Base-by-base conservation (phyloP, 352 stramenopile genomes). In the Pythium grandisporangium region DNA sequence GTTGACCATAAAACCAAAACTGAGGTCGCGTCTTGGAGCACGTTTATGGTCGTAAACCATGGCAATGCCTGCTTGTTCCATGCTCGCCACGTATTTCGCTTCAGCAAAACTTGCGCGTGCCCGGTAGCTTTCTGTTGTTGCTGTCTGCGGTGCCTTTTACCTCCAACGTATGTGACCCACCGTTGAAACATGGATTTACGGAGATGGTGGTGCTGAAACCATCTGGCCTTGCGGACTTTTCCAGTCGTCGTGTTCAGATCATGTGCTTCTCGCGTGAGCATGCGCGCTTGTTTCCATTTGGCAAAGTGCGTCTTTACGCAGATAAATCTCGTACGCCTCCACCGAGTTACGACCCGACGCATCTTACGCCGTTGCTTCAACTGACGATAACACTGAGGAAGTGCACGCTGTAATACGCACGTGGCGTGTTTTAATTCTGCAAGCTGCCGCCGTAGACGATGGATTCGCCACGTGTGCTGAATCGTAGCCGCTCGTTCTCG, bases 141-240 rank as follows among this genome's bases (percentile, higher is more conserved):
- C 20, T 11, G 12, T 13, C 16, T 21, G 8, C 12, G 11, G 17
- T 16, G 17, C 1, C 29, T n/a, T 16, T 42, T 8, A n/a, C 12
- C 10, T 17, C 6, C 37, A 10, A 27, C 20, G 37, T 42, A n/a
- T 12, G 11, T 14, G 10, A n/a, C 36, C 54, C 54, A 58, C 1
- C 29, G 20, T 11, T 14, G 24, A 6, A 58, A 7, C 19, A 55
- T 42, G 3, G 2, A 19, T 23, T 63, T 55, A 17, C 54, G 26
- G 4, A 58, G 21, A 23, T 58, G 54, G 22, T 58, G 48, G 26
- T 63, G 43, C 26, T 43, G 54, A 35, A 58, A 58, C 54, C 48
- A 63, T 13, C 37, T 12, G 2, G 44, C 45, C 24, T 54, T 54
- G 4, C 54, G 36, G 10, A 54, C 16, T 14, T 63, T 63, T 7